Percentiles rank a stretch among this genome's conserved stretches.
Evolutionary conservation across 352 stramenopile species (phyloP).

Genomic region (Pythium insidiosum): DNA sequence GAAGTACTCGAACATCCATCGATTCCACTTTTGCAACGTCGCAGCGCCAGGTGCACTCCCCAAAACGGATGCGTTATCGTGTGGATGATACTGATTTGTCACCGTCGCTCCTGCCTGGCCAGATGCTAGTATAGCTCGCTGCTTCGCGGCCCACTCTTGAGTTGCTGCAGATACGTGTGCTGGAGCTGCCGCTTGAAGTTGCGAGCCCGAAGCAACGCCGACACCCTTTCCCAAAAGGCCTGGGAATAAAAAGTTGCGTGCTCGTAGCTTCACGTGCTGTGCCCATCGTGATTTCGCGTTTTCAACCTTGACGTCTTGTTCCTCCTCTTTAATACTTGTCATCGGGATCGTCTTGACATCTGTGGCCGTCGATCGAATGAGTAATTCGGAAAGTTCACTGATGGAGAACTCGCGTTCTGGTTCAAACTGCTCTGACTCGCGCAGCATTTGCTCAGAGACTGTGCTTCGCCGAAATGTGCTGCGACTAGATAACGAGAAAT

Average conservation of each 20-base stretch:
- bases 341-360: slow-evolving; percentile 65
- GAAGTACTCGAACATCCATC: slow-evolving; percentile 26
- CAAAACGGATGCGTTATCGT: slow-evolving; percentile 13
- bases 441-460: slow-evolving; percentile 79
- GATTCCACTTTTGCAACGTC: slow-evolving; percentile 74
- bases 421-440: slow-evolving; percentile 79
- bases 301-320: slow-evolving; percentile 75
- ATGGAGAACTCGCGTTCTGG: slow-evolving; percentile 69
- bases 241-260: slow-evolving; percentile 64
- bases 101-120: not conserved
- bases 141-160: slow-evolving; percentile 67
- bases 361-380: slow-evolving; percentile 50
- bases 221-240: slow-evolving; percentile 13
- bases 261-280: slow-evolving; percentile 82
- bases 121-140: slow-evolving; percentile 47
- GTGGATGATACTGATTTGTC: not conserved
- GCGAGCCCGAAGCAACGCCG: slow-evolving; percentile 2
- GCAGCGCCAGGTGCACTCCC: slow-evolving; percentile 26
- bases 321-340: slow-evolving; percentile 82
- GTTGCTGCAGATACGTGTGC: slow-evolving; percentile 37
- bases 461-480: slow-evolving; percentile 73
- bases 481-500: slow-evolving; percentile 70
- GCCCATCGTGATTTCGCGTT: slow-evolving; percentile 79
- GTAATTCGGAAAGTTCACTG: slow-evolving; percentile 63
- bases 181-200: slow-evolving; percentile 3